Conservation (phyloP, 2,329 filamentous ascomycete species). For the Lecanicillium sp. region DNA sequence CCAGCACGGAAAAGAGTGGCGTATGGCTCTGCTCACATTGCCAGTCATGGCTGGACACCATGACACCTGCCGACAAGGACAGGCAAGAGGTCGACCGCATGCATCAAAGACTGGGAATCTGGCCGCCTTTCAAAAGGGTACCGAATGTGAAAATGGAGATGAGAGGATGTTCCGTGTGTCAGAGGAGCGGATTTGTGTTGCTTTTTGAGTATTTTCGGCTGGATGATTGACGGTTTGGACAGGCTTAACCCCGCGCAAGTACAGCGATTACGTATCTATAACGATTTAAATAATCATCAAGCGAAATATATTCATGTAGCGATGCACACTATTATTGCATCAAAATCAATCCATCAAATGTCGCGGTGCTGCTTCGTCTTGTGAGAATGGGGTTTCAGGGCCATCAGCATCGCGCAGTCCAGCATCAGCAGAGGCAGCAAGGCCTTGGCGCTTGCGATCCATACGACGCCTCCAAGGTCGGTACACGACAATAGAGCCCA, state of each 20-base stretch:
- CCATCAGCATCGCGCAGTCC: constrained; percentile 2
- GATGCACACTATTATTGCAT: constrained; percentile 5
- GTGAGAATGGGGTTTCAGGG: constrained; percentile 9
- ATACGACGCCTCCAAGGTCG: constrained; percentile 64
- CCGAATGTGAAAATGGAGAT: constrained; percentile 3
- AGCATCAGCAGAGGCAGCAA: constrained; percentile 10
- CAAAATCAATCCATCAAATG: constrained; percentile 12
- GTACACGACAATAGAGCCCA: constrained; percentile 68
- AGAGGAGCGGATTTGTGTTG: constrained; percentile 13
- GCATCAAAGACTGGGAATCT: constrained; percentile 8
- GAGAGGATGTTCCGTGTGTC: constrained; percentile 17
- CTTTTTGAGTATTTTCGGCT: constrained; percentile 8
- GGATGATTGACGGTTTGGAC: no score
- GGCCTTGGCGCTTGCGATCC: constrained; percentile 17
- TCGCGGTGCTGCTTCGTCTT: constrained; percentile 4
- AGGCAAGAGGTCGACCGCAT: neutral
- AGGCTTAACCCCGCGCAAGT: no score
- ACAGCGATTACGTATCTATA: constrained; percentile 3
- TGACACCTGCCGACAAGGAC: neutral
- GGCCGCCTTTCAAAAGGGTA: constrained; percentile 15
- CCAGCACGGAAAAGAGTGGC: constrained; percentile 7
- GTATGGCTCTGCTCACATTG: constrained; percentile 19
- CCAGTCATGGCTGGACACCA: constrained; percentile 10
- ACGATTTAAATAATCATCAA: no score
- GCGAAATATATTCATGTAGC: no score